Conservation (phyloP, 2,329 filamentous ascomycete genomes). For the Pseudopyricularia javanii region DNA sequence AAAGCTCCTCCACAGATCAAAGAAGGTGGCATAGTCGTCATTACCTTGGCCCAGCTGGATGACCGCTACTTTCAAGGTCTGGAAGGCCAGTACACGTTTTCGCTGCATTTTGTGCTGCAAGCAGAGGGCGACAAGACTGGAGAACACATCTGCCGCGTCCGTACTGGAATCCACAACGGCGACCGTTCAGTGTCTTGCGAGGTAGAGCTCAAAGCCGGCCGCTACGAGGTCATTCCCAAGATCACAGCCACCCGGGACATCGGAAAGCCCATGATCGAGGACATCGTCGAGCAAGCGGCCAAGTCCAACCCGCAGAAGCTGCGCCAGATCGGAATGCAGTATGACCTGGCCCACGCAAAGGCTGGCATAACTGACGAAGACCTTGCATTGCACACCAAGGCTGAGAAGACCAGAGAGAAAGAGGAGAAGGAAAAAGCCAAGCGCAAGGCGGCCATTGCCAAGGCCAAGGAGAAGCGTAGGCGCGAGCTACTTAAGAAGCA, state of each 20-base stretch:
- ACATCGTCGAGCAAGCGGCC: constrained; percentile 38
- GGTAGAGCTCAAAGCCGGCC: constrained; percentile 54
- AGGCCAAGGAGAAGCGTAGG: constrained; percentile 15
- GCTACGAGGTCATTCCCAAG: constrained; percentile 58
- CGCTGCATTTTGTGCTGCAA: constrained; percentile 29
- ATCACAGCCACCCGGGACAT: constrained; percentile 41
- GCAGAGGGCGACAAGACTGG: constrained; percentile 11
- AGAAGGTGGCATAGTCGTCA: constrained; percentile 25
- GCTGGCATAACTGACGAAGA: constrained; percentile 7
- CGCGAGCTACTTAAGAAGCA: constrained; percentile 6
- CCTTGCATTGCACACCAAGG: constrained; percentile 1
- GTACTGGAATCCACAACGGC: constrained; percentile 25
- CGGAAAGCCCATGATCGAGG: constrained; percentile 36
- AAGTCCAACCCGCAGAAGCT: constrained; percentile 49
- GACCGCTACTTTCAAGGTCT: constrained; percentile 31
- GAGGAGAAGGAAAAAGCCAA: constrained; percentile 2
- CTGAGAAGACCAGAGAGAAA: constrained; percentile 1
- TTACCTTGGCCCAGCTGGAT: constrained; percentile 32
- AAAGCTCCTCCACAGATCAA: constrained; percentile 12
- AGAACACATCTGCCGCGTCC: constrained; percentile 21
- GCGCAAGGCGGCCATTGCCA: constrained; percentile 15
- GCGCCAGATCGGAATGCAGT: constrained; percentile 43
- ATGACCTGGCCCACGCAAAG: constrained; percentile 44
- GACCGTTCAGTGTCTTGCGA: constrained; percentile 59
- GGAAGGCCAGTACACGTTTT: constrained; percentile 29